Percentiles rank a stretch among this genome's conserved stretches.
These are phyloP conservation scores for Stachybotrys echinatus DNA, from an alignment of 2,329 filamentous ascomycete species.

Conservation along the genomic window DNA sequence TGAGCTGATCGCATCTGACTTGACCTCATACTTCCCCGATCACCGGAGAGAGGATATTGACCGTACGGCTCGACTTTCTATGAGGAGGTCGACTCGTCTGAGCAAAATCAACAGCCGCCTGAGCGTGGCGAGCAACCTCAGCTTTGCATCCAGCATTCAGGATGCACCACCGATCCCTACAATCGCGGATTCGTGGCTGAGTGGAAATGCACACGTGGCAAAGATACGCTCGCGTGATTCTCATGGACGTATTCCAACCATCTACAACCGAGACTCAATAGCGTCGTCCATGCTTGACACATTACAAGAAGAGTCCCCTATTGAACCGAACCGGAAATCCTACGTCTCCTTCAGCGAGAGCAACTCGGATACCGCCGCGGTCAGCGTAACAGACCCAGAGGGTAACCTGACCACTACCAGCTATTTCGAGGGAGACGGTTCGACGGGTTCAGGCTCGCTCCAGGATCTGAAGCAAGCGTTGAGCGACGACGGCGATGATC, in stretches of 20 bases:
- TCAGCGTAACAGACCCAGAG: slow-evolving; percentile 73
- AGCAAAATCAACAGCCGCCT: slow-evolving; percentile 91
- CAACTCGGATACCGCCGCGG: slow-evolving; percentile 62
- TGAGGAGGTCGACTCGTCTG: slow-evolving; percentile 82
- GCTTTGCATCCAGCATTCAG: slow-evolving; percentile 84
- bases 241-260: slow-evolving; percentile 35
- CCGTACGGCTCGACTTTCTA: slow-evolving; percentile 86
- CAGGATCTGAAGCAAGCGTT: slow-evolving; percentile 82
- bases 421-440: slow-evolving; percentile 78
- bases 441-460: slow-evolving; percentile 67
- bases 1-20: slow-evolving; percentile 92
- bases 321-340: slow-evolving; percentile 86
- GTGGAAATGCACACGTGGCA: slow-evolving; percentile 32
- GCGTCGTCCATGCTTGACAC: slow-evolving; percentile 86
- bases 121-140: slow-evolving; percentile 89
- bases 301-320: slow-evolving; percentile 81
- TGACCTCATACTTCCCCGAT: slow-evolving; percentile 96
- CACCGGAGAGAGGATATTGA: slow-evolving; percentile 93
- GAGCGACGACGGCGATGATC: slow-evolving; percentile 85
- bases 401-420: slow-evolving; percentile 66
- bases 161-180: slow-evolving; percentile 94
- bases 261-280: slow-evolving; percentile 74
- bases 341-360: slow-evolving; percentile 87
- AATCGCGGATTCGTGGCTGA: slow-evolving; percentile 91
- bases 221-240: slow-evolving; percentile 39